Percentiles rank a stretch among this genome's conserved stretches.
These are phyloP conservation scores for Mycena kentingensis DNA, from an alignment of 768 basidiomycete species.

Conservation along the genomic window DNA sequence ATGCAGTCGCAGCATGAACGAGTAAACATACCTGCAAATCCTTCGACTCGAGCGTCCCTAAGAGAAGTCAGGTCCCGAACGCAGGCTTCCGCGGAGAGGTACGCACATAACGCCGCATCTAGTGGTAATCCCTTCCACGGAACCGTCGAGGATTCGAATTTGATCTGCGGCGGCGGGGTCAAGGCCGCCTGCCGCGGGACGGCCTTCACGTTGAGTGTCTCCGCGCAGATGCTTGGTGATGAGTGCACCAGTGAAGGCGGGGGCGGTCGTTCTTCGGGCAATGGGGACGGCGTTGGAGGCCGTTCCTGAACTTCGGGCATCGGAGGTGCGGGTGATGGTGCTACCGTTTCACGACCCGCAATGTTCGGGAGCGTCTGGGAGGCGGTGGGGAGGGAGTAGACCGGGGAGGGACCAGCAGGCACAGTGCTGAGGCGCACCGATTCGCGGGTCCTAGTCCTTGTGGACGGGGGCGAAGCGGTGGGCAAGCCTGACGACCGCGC, in stretches of 20 bases:
- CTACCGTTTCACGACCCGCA: no score
- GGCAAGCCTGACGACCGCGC: not conserved
- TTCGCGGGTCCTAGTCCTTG: no score
- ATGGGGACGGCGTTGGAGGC: not conserved
- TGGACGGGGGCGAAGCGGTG: no score
- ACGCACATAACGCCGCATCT: slow-evolving; percentile 63
- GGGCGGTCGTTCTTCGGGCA: not conserved
- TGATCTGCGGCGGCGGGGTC: slow-evolving; percentile 50
- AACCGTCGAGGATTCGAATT: slow-evolving; percentile 59
- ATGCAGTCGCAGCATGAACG: not conserved
- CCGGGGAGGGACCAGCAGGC: no score
- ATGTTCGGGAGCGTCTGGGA: no score
- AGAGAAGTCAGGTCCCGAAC: slow-evolving; percentile 2
- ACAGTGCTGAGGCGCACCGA: no score
- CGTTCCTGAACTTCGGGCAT: not conserved
- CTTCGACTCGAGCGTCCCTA: slow-evolving; percentile 60
- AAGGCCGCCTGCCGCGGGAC: slow-evolving; percentile 34
- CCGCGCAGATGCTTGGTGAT: not conserved
- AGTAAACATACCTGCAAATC: slow-evolving; percentile 44
- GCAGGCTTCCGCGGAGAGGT: not conserved
- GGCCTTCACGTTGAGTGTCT: slow-evolving; percentile 13
- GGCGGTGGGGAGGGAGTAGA: no score
- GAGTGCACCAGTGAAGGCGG: not conserved
- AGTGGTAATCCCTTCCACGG: slow-evolving; percentile 69
- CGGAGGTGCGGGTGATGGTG: no score